Base-by-base conservation (phyloP, 2,329 filamentous ascomycete species). In the Alternaria gansuensis region DNA sequence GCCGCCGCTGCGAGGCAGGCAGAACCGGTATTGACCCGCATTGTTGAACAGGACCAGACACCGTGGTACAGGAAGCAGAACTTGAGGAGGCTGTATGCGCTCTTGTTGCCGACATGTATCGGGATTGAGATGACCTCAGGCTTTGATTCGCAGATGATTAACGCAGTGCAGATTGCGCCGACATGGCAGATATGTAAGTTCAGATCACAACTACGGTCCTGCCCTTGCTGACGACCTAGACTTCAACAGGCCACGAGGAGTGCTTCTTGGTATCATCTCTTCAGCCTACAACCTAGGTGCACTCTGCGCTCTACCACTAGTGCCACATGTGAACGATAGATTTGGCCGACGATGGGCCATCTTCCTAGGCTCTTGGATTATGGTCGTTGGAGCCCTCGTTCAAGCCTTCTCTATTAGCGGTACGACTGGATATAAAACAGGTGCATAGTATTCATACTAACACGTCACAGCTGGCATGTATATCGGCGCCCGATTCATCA, bases 401-500 rank as follows among this genome's bases (percentile, higher is more conserved):
- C 71, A 74, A 40, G 65, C 63, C 3, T 64, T 72, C 31, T 64
- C 71, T 4, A 63, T 69, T 14, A 67, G 57, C 39, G 64, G 70
- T 69, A 64, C 6, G 26, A 4, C 10, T 13, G 29, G 6, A 26
- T 9, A 8, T 9, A 21, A 43, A 13, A 50, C 17, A 8, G 7
- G n/a, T 5, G 34, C 41, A 28, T 57, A 66, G 14, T 68, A 36
- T 7, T n/a, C 9, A 5, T 11, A 34, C 31, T 50, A 10, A 37
- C 33, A 13, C 23, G 6, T 17, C 4, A 8, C 29, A 72, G 69
- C 67, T 51, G 62, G 59, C 17, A 74, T 87, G 83, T 88, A 85
- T 63, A 79, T 87, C 58, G 82, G 78, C n/a, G 86, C 85, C 36
- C 82, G 87, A 37, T 85, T 86, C 64, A 75, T 88, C 41, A 80